Evolutionary conservation across 768 basidiomycete genomes (phyloP).

Genomic region (Agrocybe praecox): DNA sequence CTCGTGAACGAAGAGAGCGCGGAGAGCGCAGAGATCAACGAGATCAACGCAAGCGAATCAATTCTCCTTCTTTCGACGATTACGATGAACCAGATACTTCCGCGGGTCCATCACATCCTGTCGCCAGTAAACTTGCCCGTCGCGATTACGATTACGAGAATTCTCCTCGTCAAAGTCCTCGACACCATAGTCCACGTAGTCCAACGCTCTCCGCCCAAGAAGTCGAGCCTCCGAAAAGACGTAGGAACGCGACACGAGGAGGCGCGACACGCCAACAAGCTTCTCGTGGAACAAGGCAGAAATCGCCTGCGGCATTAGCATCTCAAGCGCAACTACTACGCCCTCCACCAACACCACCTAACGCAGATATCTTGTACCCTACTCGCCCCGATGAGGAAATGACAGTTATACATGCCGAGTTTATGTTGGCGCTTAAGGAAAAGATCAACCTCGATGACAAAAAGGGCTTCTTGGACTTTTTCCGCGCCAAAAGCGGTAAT

Average conservation of each 20-base stretch:
- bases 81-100: conserved; percentile 15
- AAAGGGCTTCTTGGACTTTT: conserved; percentile 45
- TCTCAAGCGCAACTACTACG: neutral
- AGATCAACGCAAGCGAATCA: conserved; percentile 21
- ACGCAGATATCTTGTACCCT: neutral
- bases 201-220: conserved; percentile 1
- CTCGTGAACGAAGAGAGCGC: neutral
- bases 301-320: neutral
- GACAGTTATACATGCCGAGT: conserved; percentile 1
- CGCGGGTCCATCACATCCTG: conserved; percentile 1
- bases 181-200: conserved; percentile 4
- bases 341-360: neutral
- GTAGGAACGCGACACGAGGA: neutral
- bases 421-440: conserved; percentile 39
- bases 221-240: neutral
- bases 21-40: neutral
- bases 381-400: neutral
- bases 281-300: neutral
- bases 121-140: conserved; percentile 11
- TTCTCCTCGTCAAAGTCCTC: conserved; percentile 11
- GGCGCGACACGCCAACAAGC: neutral
- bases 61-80: conserved; percentile 27
- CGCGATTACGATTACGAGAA: conserved; percentile 15
- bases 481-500: conserved; percentile 31
- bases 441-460: conserved; percentile 42